Evolutionary conservation across 495 filamentous ascomycete species (phyloP).

Genomic region (Xylaria venustula): DNA sequence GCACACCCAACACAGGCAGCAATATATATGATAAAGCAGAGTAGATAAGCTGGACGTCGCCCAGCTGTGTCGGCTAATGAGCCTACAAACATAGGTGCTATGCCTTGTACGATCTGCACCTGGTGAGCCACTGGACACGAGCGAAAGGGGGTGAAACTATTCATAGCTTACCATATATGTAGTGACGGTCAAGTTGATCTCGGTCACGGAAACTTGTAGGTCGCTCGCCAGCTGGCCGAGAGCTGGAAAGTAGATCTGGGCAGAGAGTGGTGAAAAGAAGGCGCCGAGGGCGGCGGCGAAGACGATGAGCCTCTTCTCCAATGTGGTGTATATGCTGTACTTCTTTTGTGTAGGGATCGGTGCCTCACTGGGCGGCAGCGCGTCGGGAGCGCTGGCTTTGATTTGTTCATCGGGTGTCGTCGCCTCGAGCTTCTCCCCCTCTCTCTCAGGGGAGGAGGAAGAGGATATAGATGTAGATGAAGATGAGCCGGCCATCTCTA

Average conservation of each 20-base stretch:
- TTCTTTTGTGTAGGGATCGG: slow-evolving; percentile 11
- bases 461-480: too few species aligned
- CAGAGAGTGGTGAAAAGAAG: slow-evolving; percentile 70
- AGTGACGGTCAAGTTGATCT: slow-evolving; percentile 65
- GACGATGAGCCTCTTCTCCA: slow-evolving; percentile 61
- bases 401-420: not conserved
- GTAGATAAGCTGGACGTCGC: slow-evolving; percentile 52
- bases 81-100: slow-evolving; percentile 55
- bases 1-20: slow-evolving; percentile 55
- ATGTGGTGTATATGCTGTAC: slow-evolving; percentile 55
- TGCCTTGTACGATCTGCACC: slow-evolving; percentile 48
- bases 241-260: slow-evolving; percentile 71
- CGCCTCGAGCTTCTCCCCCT: not conserved
- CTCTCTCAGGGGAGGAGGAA: too few species aligned
- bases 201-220: slow-evolving; percentile 49
- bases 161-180: slow-evolving; percentile 47
- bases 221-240: slow-evolving; percentile 54
- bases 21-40: slow-evolving; percentile 52
- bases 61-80: slow-evolving; percentile 53
- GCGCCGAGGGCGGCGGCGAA: slow-evolving; percentile 57
- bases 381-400: not conserved
- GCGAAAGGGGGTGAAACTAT: not conserved
- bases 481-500: not conserved
- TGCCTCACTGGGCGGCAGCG: slow-evolving; percentile 22
- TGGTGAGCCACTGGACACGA: not conserved